phyloP scores from a whole-genome alignment of 1,284 basidiomycete genomes.

The Fistulinella staudtii region DNA sequence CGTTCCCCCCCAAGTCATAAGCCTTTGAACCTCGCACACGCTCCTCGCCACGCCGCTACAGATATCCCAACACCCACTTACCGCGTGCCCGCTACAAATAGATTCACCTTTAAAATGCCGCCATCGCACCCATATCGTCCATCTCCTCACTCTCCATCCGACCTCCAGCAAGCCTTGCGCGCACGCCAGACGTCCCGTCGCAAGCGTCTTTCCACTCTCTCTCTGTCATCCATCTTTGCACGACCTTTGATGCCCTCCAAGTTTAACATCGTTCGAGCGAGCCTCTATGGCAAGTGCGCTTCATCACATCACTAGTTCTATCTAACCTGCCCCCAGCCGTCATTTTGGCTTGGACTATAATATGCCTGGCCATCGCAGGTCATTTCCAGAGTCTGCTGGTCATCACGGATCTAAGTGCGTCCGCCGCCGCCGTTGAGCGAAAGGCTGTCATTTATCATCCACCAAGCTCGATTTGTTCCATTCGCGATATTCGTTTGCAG shows the following conservation, averaged over 20 bases:
- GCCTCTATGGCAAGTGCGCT: slow-evolving; percentile 51
- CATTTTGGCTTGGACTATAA: slow-evolving; percentile 65
- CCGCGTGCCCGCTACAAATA: slow-evolving; percentile 30
- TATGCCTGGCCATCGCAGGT: slow-evolving; percentile 70
- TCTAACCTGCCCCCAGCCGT: slow-evolving; percentile 40
- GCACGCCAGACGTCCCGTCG: slow-evolving; percentile 38
- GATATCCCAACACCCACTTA: slow-evolving; percentile 22
- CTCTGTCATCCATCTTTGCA: slow-evolving; percentile 29
- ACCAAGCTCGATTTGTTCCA: slow-evolving; percentile 73
- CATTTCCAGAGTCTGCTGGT: slow-evolving; percentile 68
- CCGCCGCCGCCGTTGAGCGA: not conserved
- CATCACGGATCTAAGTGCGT: slow-evolving; percentile 74
- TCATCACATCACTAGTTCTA: not conserved
- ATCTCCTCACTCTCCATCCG: no score
- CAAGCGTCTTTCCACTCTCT: slow-evolving; percentile 30
- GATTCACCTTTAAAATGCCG: slow-evolving; percentile 34
- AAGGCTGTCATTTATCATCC: slow-evolving; percentile 6
- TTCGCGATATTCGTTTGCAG: slow-evolving; percentile 76
- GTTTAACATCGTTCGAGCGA: slow-evolving; percentile 63
- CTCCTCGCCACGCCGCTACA: slow-evolving; percentile 28
- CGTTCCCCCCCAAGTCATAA: no score
- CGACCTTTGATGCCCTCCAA: slow-evolving; percentile 41
- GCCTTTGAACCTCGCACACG: slow-evolving; percentile 24
- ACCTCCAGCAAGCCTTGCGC: slow-evolving; percentile 16
- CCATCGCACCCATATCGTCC: slow-evolving; percentile 15